Conservation (phyloP, 805 yeast species). For the Lachancea mirantina region DNA sequence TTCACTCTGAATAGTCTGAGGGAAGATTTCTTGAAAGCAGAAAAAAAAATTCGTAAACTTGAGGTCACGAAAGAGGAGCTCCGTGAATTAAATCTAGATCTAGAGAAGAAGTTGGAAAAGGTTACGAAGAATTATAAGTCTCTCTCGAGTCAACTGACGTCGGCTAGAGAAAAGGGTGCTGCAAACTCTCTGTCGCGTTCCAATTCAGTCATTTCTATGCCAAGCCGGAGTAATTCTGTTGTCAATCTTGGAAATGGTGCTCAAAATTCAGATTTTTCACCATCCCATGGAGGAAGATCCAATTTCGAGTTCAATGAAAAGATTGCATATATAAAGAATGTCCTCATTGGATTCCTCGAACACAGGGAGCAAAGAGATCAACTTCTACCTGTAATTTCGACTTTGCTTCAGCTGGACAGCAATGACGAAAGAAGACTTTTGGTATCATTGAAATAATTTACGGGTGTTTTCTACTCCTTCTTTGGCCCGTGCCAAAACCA, state of each 20-base stretch:
- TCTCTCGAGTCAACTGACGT: slow-evolving; percentile 51
- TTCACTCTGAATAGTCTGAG: slow-evolving; percentile 37
- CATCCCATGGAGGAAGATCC: slow-evolving; percentile 17
- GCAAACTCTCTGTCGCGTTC: slow-evolving; percentile 33
- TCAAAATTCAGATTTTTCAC: background rate
- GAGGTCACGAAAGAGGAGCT: slow-evolving; percentile 49
- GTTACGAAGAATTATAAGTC: slow-evolving; percentile 62
- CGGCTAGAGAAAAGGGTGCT: slow-evolving; percentile 33
- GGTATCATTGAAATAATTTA: too few relatives aligned
- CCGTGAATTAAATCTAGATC: slow-evolving; percentile 57
- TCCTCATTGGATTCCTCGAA: slow-evolving; percentile 82
- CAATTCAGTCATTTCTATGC: slow-evolving; percentile 29
- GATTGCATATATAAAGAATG: slow-evolving; percentile 79
- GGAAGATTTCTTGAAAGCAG: slow-evolving; percentile 44
- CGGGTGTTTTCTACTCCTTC: too few relatives aligned
- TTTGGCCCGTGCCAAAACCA: too few relatives aligned
- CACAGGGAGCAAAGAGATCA: slow-evolving; percentile 87
- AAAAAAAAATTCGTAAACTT: slow-evolving; percentile 45
- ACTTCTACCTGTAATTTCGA: slow-evolving; percentile 77
- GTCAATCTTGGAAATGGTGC: background rate
- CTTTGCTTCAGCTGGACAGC: slow-evolving; percentile 58
- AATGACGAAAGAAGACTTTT: slow-evolving; percentile 71
- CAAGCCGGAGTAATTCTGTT: slow-evolving; percentile 11
- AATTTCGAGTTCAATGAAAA: slow-evolving; percentile 35
- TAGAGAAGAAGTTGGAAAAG: slow-evolving; percentile 59